Conservation (phyloP, 768 basidiomycete species). For the Serendipita vermifera region DNA sequence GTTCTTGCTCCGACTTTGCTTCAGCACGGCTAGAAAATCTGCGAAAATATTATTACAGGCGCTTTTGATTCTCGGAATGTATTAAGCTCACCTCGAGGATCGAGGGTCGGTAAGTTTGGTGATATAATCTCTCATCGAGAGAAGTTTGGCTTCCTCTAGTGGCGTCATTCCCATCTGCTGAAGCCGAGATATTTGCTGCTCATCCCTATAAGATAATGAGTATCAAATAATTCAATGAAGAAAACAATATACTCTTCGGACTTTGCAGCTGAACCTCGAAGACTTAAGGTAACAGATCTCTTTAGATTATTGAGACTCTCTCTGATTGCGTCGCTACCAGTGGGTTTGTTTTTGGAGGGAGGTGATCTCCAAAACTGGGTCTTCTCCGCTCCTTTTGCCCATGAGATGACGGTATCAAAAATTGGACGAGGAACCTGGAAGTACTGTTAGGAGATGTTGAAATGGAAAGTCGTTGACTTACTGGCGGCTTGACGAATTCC, state of each 20-base stretch:
- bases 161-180: slow-evolving; percentile 79
- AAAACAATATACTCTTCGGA: slow-evolving; percentile 59
- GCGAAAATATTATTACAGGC: slow-evolving; percentile 4
- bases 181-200: slow-evolving; percentile 57
- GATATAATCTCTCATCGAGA: slow-evolving; percentile 82
- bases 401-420: slow-evolving; percentile 72
- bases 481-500: slow-evolving; percentile 61
- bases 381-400: slow-evolving; percentile 78
- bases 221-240: neutral
- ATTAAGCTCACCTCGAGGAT: slow-evolving; percentile 44
- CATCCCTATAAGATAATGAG: slow-evolving; percentile 43
- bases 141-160: slow-evolving; percentile 70
- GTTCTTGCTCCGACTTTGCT: slow-evolving; percentile 47
- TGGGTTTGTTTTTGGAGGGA: slow-evolving; percentile 23
- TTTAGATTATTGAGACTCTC: slow-evolving; percentile 59
- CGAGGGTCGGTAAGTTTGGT: slow-evolving; percentile 65
- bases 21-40: slow-evolving; percentile 58
- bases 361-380: slow-evolving; percentile 64
- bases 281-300: slow-evolving; percentile 34
- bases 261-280: slow-evolving; percentile 30
- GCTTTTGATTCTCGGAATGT: neutral
- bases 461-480: slow-evolving; percentile 26
- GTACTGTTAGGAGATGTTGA: neutral
- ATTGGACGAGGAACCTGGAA: slow-evolving; percentile 50
- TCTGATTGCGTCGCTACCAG: slow-evolving; percentile 40